Conservation (phyloP, 1,284 basidiomycete genomes). For the Porodaedalea pini region DNA sequence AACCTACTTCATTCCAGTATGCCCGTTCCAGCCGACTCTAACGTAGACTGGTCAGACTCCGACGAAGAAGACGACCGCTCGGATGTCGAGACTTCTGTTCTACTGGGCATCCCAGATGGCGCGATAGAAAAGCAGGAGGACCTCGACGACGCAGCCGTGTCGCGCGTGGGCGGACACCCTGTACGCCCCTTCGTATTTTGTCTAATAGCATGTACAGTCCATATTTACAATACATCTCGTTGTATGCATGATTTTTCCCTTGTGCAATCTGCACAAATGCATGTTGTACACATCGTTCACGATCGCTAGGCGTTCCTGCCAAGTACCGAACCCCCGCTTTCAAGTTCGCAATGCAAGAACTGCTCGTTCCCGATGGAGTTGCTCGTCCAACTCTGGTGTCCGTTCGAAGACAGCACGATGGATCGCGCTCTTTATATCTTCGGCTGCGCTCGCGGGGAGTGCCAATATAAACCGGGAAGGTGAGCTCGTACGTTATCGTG, state of each 20-base stretch:
- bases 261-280: constrained; percentile 27
- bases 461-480: constrained; percentile 73
- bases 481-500: constrained; percentile 35
- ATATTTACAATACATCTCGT: constrained; percentile 26
- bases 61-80: constrained; percentile 61
- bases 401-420: constrained; percentile 75
- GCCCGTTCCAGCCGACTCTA: constrained; percentile 36
- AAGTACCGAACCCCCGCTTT: constrained; percentile 30
- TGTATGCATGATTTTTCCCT: constrained; percentile 46
- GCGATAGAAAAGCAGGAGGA: constrained; percentile 52
- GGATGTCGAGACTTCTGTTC: constrained; percentile 64
- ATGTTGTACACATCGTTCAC: not conserved
- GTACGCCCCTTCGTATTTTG: constrained; percentile 51
- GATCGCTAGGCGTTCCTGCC: constrained; percentile 32
- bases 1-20: constrained; percentile 22
- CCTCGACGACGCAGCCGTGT: constrained; percentile 69
- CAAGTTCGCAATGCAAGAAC: constrained; percentile 55
- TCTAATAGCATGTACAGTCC: constrained; percentile 38
- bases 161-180: constrained; percentile 81
- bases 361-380: constrained; percentile 73
- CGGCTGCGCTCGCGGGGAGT: constrained; percentile 64
- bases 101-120: constrained; percentile 77
- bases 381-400: constrained; percentile 81
- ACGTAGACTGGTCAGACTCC: constrained; percentile 76
- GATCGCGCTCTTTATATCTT: constrained; percentile 80